Evolutionary conservation across 495 filamentous ascomycete species (phyloP).

Genomic region (Neurospora sp.): DNA sequence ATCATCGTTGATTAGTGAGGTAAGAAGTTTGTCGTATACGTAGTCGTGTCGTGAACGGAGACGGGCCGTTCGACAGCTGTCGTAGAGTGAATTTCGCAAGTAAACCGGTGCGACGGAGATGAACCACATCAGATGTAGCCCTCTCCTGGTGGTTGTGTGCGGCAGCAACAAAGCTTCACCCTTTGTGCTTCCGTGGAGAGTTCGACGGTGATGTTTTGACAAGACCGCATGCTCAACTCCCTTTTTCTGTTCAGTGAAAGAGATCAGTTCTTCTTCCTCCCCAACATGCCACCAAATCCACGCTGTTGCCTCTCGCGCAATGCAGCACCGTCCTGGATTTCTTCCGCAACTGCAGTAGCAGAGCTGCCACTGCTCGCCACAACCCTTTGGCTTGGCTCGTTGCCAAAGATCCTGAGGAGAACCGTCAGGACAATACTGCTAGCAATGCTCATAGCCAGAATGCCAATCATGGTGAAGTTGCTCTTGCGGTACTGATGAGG

Average conservation of each 20-base stretch:
- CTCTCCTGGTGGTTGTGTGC: neutral
- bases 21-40: neutral
- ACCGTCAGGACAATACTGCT: conserved; percentile 57
- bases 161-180: conserved; percentile 4
- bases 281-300: conserved; percentile 54
- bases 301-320: conserved; percentile 58
- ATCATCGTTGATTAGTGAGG: neutral
- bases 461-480: conserved; percentile 82
- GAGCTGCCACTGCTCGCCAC: conserved; percentile 24
- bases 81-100: neutral
- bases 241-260: neutral
- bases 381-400: conserved; percentile 37
- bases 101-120: neutral
- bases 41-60: neutral
- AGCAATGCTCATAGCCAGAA: conserved; percentile 66
- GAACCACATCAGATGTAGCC: neutral
- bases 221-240: conserved; percentile 5
- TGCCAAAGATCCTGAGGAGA: conserved; percentile 54
- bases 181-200: conserved; percentile 15
- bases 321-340: conserved; percentile 59
- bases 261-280: conserved; percentile 15
- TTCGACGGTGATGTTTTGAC: neutral
- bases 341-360: conserved; percentile 34
- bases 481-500: conserved; percentile 69
- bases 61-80: neutral